Evolutionary conservation across 768 basidiomycete species (phyloP), one percentile per base, ranked within the genome.

Genomic region (Serendipita sp.): DNA sequence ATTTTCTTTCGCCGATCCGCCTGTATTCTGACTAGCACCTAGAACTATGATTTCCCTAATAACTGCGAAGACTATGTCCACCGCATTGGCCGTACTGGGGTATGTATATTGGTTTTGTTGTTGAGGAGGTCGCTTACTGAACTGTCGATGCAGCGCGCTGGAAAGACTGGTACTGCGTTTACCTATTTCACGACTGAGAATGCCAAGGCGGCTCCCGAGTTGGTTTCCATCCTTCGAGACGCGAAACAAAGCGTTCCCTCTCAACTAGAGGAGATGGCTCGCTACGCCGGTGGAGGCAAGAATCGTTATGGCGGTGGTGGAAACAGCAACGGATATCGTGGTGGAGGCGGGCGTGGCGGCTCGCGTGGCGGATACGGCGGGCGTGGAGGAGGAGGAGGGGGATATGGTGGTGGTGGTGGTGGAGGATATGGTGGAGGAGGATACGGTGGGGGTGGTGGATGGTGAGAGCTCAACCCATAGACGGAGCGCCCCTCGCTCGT

Each of bases 31-130:
- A 48, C 26, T 17, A 17, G 9, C n/a, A 45, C 60, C 2, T 67
- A 94, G 92, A 93, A 93, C 75, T 94, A 90, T 72, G 94, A 97
- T 72, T 96, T 98, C 78, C 93, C 94, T 0, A 96, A 96, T 75
- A 94, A 95, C 71, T 90, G 89, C 70, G 93, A 95, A 77, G 94
- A 96, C 74, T 98, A 98, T 74, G 92, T 97, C 65, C 95, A 99
- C 75, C 91, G 95, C 68, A 99, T 99, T 70, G 96, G 95, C 66
- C 92, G 95, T 72, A 96, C 95, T 66, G 94, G 94, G 62, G 90
- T 90, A 73, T 50, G 81, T 72, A 16, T 33, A 24, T 24, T 48
- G 30, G 17, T 14, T 34, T 26, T 1, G 13, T 22, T 48, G 17
- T 24, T 17, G n/a, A n/a, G n/a, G n/a, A 13, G 56, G 20, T 22